Evolutionary conservation across 2,329 filamentous ascomycete species (phyloP), one percentile per base, ranked within the genome.

Genomic region (Herpotrichia juniperi): DNA sequence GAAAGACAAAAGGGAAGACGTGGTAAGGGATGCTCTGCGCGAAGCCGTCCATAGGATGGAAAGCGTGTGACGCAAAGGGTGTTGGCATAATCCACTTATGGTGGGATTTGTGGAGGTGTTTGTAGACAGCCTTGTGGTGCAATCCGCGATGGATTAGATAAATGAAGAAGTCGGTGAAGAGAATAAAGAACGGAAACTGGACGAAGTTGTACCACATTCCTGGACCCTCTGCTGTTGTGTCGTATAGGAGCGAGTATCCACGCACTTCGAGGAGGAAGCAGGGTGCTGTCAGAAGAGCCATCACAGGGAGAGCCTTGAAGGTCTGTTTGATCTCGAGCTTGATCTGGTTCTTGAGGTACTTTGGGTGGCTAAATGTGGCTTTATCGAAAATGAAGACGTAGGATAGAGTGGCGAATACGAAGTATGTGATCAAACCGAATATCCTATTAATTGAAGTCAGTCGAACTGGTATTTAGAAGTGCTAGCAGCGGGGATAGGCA

Each of bases 1-100:
- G 93, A 76, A 97, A 94, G 66, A 97, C 74, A 77, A 97, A 91
- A 3, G 93, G 91, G 79, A 93, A 97, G 61, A 96, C 65, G 78
- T 97, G 93, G 79, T 97, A 97, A 0, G 93, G 93, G 42, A 96
- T 73, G 54, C 89, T 90, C 79, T 97, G 93, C 10, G 87, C 83
- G 77, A 88, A 97, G 68, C 93, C 93, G 70, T 97, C 93, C 46
- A 97, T 74, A 1, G 93, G 93, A 79, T 97, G 92, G 83, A 97
- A 97, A 51, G 93, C 93, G 71, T 96, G 90, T 63, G 88, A 92
- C 35, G 93, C 93, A 73, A 86, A 97, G 0, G 93, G 93, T 2
- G 91, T 96, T 2, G 93, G 93, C 91, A 97, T 96, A 77, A 97
- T 97, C 93, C 93, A 97, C 81, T 96, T 97, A 86, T 97, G 93